Percentiles rank a stretch among this genome's conserved stretches.
Conservation (phyloP, 169 alveolate species). For the Besnoitia besnoiti region DNA sequence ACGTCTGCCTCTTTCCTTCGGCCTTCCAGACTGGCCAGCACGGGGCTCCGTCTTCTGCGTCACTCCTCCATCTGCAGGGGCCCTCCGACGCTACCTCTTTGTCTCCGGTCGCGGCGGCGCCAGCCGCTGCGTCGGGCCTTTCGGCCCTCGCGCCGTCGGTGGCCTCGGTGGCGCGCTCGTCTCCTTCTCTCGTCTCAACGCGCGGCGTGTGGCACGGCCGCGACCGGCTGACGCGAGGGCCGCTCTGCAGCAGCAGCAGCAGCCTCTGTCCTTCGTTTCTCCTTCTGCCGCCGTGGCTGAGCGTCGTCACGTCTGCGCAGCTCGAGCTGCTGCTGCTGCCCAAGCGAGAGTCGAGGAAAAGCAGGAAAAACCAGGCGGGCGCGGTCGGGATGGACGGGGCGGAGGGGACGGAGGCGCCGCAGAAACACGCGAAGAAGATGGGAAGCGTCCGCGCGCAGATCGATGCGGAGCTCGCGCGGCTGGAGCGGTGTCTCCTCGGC, state of each 20-base stretch:
- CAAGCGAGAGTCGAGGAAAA: not conserved
- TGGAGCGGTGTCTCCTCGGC: not conserved
- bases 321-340: conserved; percentile 1
- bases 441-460: not conserved
- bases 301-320: not conserved
- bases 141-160: no score
- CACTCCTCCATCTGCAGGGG: not conserved
- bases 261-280: not conserved
- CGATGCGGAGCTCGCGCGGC: not conserved
- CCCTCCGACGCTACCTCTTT: not conserved
- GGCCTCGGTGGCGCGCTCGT: no score
- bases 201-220: no score
- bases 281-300: conserved; percentile 22
- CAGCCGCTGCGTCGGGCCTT: no score
- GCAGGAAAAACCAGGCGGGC: not conserved
- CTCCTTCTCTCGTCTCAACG: no score
- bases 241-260: no score
- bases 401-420: not conserved
- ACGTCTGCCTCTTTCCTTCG: no score
- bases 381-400: not conserved
- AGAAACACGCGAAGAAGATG: not conserved
- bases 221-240: no score
- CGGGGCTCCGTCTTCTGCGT: not conserved
- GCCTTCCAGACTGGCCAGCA: no score
- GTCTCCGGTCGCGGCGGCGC: no score